These are phyloP conservation scores for Talaromyces verruculosus DNA, from an alignment of 2,329 filamentous ascomycete species.

Conservation along the genomic window DNA sequence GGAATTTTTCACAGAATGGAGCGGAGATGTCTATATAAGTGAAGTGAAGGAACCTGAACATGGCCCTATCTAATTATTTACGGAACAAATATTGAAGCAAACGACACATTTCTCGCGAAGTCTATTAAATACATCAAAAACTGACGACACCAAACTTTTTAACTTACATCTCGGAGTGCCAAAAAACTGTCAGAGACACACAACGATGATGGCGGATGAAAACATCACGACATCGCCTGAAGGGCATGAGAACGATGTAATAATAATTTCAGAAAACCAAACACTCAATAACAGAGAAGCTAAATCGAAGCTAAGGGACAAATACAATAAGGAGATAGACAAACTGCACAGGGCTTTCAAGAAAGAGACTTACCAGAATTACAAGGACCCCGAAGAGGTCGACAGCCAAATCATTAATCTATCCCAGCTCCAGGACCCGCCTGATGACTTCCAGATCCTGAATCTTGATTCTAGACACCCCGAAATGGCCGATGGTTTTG, in stretches of 20 bases:
- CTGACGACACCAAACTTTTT: background rate
- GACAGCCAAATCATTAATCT: constrained; percentile 9
- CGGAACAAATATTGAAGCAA: background rate
- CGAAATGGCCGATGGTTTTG: background rate
- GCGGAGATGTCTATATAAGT: background rate
- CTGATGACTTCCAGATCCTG: background rate
- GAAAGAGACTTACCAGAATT: background rate
- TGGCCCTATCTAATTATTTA: background rate
- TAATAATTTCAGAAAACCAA: background rate
- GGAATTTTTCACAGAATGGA: background rate
- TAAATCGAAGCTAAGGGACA: background rate
- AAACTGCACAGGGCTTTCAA: background rate
- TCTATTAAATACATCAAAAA: background rate
- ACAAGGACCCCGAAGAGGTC: constrained; percentile 1
- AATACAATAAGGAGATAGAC: background rate
- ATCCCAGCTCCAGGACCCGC: constrained; percentile 4
- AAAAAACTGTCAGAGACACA: background rate
- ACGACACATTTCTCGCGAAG: background rate
- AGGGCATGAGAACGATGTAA: background rate
- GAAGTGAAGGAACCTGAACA: background rate
- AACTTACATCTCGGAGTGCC: background rate
- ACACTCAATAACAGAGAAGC: background rate
- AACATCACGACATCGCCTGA: background rate
- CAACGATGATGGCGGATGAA: background rate
- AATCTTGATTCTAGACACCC: constrained; percentile 3